phyloP scores from a whole-genome alignment of 192 early-diverging fungal genomes.

The Entomortierella lignicola region DNA sequence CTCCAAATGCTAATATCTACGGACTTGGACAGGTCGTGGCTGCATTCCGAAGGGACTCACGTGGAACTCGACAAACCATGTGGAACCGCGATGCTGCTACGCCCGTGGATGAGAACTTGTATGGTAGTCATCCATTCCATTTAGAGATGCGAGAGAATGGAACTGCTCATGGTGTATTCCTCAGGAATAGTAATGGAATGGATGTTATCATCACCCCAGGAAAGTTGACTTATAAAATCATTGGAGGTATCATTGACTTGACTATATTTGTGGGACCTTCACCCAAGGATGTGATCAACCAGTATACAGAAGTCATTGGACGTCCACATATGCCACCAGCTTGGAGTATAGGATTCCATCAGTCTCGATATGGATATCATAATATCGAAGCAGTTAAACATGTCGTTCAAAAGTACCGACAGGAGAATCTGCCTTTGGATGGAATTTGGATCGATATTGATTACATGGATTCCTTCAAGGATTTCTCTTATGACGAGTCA shows the following conservation, averaged over 20 bases:
- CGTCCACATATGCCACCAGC: conserved; percentile 69
- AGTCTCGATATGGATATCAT: conserved; percentile 73
- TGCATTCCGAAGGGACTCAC: conserved; percentile 63
- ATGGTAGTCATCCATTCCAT: conserved; percentile 74
- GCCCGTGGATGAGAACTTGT: conserved; percentile 64
- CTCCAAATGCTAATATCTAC: conserved; percentile 70
- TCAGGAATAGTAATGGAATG: conserved; percentile 78
- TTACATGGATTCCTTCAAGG: conserved; percentile 73
- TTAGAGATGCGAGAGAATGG: conserved; percentile 67
- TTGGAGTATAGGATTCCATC: conserved; percentile 73
- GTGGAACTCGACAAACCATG: conserved; percentile 38
- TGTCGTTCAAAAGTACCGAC: conserved; percentile 64
- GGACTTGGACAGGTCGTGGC: conserved; percentile 73
- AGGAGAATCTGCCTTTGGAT: conserved; percentile 70
- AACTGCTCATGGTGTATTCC: conserved; percentile 57
- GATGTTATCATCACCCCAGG: conserved; percentile 63
- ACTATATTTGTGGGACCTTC: conserved; percentile 70
- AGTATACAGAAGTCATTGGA: conserved; percentile 74
- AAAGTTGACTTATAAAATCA: conserved; percentile 70
- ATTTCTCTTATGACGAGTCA: conserved; percentile 69
- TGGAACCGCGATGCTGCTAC: conserved; percentile 56
- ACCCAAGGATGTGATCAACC: conserved; percentile 57
- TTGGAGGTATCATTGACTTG: conserved; percentile 75
- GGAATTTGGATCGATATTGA: conserved; percentile 77
- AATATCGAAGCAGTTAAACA: conserved; percentile 65